Conservation (phyloP, 2,329 filamentous ascomycete species). For the Trichoderma sp. region DNA sequence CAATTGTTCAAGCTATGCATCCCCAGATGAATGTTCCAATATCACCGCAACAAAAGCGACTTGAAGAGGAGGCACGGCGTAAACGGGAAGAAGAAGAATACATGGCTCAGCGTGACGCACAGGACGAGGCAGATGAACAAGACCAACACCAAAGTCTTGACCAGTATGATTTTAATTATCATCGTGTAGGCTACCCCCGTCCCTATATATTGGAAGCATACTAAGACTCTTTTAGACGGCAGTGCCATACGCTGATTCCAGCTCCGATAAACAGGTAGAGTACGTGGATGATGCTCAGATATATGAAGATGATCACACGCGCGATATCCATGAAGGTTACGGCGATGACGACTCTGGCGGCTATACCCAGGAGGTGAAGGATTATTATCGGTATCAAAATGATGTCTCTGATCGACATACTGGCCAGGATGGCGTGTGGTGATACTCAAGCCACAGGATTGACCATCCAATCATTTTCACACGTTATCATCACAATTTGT, state of each 20-base stretch:
- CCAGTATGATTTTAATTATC: constrained; percentile 53
- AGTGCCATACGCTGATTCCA: constrained; percentile 46
- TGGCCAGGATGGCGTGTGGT: constrained; percentile 46
- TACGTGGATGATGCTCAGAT: constrained; percentile 53
- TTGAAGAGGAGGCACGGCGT: constrained; percentile 53
- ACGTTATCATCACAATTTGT: background rate
- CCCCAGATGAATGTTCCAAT: constrained; percentile 90
- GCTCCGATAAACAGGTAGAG: constrained; percentile 43
- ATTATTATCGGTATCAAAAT: constrained; percentile 41
- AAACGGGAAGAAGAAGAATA: constrained; percentile 51
- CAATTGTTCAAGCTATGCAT: constrained; percentile 98
- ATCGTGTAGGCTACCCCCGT: constrained; percentile 41
- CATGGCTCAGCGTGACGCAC: constrained; percentile 44
- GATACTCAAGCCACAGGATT: constrained; percentile 23
- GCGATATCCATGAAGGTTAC: constrained; percentile 31
- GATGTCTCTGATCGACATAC: constrained; percentile 33
- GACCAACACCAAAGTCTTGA: constrained; percentile 47
- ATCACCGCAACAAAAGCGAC: constrained; percentile 67
- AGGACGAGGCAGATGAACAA: constrained; percentile 44
- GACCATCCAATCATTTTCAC: background rate
- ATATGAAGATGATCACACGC: constrained; percentile 50
- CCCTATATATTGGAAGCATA: background rate
- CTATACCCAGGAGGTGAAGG: constrained; percentile 39
- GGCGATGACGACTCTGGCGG: constrained; percentile 39
- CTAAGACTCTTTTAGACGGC: constrained; percentile 35